Base-by-base conservation (phyloP, 2,329 filamentous ascomycete species). In the Aspergillus unguis region DNA sequence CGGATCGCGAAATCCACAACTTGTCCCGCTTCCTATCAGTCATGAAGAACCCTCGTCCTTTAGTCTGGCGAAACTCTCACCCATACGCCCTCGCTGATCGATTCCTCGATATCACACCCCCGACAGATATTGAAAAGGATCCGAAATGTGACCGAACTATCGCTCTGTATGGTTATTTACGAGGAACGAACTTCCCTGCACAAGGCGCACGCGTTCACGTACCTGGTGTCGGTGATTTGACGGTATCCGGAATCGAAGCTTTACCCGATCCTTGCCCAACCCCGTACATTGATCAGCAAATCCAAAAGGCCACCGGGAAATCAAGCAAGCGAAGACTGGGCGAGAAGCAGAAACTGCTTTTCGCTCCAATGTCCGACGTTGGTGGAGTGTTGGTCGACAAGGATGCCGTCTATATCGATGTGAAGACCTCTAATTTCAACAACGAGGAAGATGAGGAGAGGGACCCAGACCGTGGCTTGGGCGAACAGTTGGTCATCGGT, bases 31-130 rank as follows among this genome's bases (percentile, higher is more conserved):
- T 99, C 71, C 80, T 99, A 60, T 95, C 90, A 23, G 91, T 99
- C 60, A 99, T 99, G 95, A 99, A 99, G 79, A 99, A 96, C 68
- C 92, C 95, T 4, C 83, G 94, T 54, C 94, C 94, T n/a, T 78
- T 99, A 29, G 80, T 99, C 38, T 99, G 94, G 92, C 83, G 95
- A 54, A 99, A 99, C 70, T 88, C 90, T 1, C 94, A 99, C 77
- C 92, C 92, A 4, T 99, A 99, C 71, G 85, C 90, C 53, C 78
- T 99, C 50, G 89, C 94, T 53, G 94, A 99, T 75, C 90, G 92
- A 58, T 95, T 97, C 73, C 82, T 95, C 62, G 94, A 99, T 71
- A 85, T 99, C 48, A 99, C 94, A 0, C 90, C 95, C 33, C 94
- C 95, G 0, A 95, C 90, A 7, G 85, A 88, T 61, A 87, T 97